These are phyloP conservation scores for Neonectria sp. DNA, from an alignment of 2,329 filamentous ascomycete species.

Conservation along the genomic window DNA sequence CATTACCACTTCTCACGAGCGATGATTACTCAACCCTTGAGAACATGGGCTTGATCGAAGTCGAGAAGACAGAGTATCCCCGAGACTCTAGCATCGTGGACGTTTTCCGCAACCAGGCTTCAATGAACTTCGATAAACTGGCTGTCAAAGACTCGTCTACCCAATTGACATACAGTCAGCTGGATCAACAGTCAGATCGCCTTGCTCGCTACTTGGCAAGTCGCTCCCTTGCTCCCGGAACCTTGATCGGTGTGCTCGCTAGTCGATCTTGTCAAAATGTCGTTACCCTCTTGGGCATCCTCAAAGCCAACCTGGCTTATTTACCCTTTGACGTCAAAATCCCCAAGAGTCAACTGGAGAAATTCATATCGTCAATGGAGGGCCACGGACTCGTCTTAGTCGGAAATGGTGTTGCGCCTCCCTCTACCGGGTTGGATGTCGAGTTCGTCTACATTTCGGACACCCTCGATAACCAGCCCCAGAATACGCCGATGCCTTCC, in stretches of 20 bases:
- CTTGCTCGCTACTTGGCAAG: slow-evolving; percentile 8
- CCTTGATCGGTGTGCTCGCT: slow-evolving; percentile 27
- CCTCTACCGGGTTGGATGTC: background rate
- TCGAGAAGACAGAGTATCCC: slow-evolving; percentile 33
- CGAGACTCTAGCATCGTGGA: slow-evolving; percentile 41
- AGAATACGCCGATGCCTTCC: background rate
- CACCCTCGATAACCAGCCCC: background rate
- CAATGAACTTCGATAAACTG: slow-evolving; percentile 11
- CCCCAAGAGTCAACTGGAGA: slow-evolving; percentile 25
- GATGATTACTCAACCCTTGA: slow-evolving; percentile 23
- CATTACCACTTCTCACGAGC: slow-evolving; percentile 19
- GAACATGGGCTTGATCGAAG: slow-evolving; percentile 32
- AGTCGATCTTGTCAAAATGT: slow-evolving; percentile 27
- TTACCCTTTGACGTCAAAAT: slow-evolving; percentile 36
- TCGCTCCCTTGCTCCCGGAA: slow-evolving; percentile 2
- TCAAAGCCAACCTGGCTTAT: slow-evolving; percentile 40
- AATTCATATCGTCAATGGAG: slow-evolving; percentile 18
- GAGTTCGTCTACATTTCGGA: slow-evolving; percentile 8
- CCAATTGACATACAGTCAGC: slow-evolving; percentile 38
- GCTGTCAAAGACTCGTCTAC: slow-evolving; percentile 39
- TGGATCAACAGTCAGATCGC: slow-evolving; percentile 35
- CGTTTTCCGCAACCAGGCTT: slow-evolving; percentile 43
- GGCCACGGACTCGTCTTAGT: slow-evolving; percentile 22
- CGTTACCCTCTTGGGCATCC: slow-evolving; percentile 30
- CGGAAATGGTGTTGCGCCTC: background rate